Evolutionary conservation across 208 protist species (phyloP).

Genomic region (Trypanosoma grayi): DNA sequence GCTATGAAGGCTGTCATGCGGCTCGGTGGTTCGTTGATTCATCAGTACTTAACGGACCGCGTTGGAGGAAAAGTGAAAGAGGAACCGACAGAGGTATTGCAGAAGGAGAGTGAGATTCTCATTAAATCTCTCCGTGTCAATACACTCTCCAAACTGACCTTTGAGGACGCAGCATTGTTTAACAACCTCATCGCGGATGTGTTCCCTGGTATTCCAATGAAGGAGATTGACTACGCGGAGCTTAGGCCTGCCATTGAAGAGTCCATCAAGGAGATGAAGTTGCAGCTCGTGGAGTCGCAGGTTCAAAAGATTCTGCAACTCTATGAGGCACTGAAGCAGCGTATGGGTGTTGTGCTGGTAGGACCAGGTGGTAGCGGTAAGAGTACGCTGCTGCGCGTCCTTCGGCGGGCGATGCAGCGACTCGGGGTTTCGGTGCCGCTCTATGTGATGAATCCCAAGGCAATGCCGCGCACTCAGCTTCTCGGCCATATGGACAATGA

Average conservation of each 20-base stretch:
- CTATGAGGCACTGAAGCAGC: conserved; percentile 95
- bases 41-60: conserved; percentile 84
- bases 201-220: conserved; percentile 89
- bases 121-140: conserved; percentile 97
- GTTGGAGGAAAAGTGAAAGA: conserved; percentile 60
- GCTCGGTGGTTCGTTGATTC: conserved; percentile 89
- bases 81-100: conserved; percentile 59
- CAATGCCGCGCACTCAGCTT: conserved; percentile 93
- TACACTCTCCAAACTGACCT: conserved; percentile 98
- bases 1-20: conserved; percentile 96
- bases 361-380: conserved; percentile 97
- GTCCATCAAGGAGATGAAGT: conserved; percentile 85
- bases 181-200: conserved; percentile 95
- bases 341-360: conserved; percentile 98
- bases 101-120: conserved; percentile 92
- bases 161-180: conserved; percentile 93
- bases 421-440: conserved; percentile 84
- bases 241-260: conserved; percentile 90
- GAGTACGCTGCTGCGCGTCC: conserved; percentile 92
- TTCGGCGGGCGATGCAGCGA: conserved; percentile 83
- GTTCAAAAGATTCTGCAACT: conserved; percentile 95
- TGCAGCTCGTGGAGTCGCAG: conserved; percentile 88
- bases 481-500: conserved; percentile 98
- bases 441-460: conserved; percentile 98
- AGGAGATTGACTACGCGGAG: conserved; percentile 92